Evolutionary conservation across 1,284 basidiomycete genomes (phyloP).

Genomic region (Papiliotrema flavescens): DNA sequence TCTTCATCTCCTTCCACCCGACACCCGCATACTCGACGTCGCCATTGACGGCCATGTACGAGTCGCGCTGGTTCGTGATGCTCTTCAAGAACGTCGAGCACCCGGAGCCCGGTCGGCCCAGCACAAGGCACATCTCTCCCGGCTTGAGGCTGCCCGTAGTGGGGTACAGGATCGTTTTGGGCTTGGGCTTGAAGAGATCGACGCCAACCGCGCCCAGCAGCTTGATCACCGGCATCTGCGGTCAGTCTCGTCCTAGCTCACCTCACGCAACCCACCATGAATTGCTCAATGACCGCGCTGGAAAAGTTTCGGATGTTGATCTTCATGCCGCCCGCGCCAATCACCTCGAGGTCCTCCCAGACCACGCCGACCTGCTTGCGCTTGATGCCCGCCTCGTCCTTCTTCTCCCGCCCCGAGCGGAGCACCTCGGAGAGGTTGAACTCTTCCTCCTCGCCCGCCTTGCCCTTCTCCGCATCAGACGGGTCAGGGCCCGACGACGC

Average conservation of each 20-base stretch:
- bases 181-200: conserved; percentile 46
- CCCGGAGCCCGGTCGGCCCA: conserved; percentile 52
- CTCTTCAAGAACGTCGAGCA: conserved; percentile 53
- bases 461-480: conserved; percentile 35
- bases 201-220: conserved; percentile 37
- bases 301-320: conserved; percentile 59
- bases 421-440: conserved; percentile 65
- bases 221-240: conserved; percentile 39
- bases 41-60: conserved; percentile 52
- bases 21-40: conserved; percentile 59
- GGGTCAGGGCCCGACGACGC: conserved; percentile 8
- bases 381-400: conserved; percentile 68
- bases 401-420: conserved; percentile 61
- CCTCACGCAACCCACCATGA: conserved; percentile 24
- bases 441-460: conserved; percentile 21
- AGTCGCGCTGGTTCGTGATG: conserved; percentile 56
- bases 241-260: neutral
- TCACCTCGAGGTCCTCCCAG: conserved; percentile 56
- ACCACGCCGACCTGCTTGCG: conserved; percentile 73
- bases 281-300: conserved; percentile 51
- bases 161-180: conserved; percentile 55
- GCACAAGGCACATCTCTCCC: conserved; percentile 57
- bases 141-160: conserved; percentile 71
- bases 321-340: conserved; percentile 64
- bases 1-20: conserved; percentile 52